Base-by-base conservation (phyloP, 2,329 filamentous ascomycete species). In the Lizonia empirigonia region DNA sequence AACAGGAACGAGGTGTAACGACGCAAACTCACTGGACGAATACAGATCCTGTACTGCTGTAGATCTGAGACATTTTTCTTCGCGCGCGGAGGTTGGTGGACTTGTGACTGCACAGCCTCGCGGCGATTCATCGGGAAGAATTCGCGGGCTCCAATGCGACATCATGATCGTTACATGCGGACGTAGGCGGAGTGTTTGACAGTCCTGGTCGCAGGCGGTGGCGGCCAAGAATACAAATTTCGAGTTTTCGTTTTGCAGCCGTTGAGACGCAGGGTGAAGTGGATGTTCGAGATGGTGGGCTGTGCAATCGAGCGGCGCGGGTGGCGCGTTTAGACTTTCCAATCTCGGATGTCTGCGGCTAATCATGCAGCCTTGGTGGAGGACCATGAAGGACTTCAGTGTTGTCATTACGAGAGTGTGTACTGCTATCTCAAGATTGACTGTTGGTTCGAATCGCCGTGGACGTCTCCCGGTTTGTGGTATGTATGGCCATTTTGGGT, bases 281-380 rank as follows among this genome's bases (percentile, higher is more conserved):
- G 13, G 20, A 8, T 13, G 42, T 36, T 41, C 50, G 44, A 56
- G 24, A 20, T 30, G 27, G 44, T 47, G 39, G 58, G 59, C 50
- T 50, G 56, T 56, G 58, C 33, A 7, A 26, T 5, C 26, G 26
- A 29, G 29, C 20, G 27, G 34, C 13, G 36, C 24, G 40, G 20
- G 39, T 48, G 42, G 48, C 42, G 37, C 33, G 44, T 46, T 16
- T 41, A 45, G 7, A 38, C 29, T 47, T 52, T 15, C 36, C 49
- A 23, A 7, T 48, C 48, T 33, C 24, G 32, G 44, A 30, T 9
- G 24, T n/a, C 16, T 13, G 44, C 32, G 32, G 35, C 35, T 38
- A 23, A 24, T 20, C 20, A 39, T 35, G 27, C 34, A 39, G 30
- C 32, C 16, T 19, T 7, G 8, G 19, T n/a, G 9, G 18, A 30